Conservation (phyloP, 768 basidiomycete species). For the Ramaria rubella region DNA sequence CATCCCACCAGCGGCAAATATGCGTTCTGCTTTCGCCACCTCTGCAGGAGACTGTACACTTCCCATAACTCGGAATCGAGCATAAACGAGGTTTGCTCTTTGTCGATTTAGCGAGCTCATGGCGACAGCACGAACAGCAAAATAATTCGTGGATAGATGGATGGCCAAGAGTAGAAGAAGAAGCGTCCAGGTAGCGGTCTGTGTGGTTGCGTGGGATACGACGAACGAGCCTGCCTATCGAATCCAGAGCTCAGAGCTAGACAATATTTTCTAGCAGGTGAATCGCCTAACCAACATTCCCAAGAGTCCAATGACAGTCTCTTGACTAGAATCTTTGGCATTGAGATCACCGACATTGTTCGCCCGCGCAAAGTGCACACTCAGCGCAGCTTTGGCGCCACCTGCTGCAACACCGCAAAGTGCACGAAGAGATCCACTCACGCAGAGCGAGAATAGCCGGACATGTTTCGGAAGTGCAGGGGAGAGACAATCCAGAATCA, state of each 20-base stretch:
- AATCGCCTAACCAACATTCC: slow-evolving; percentile 55
- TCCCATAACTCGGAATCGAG: slow-evolving; percentile 26
- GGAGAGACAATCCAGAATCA: slow-evolving; percentile 54
- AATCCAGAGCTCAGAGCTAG: too few relatives aligned
- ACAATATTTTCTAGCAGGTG: too few relatives aligned
- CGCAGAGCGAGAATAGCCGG: slow-evolving; percentile 45
- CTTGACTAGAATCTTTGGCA: slow-evolving; percentile 67
- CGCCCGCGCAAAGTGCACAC: slow-evolving; percentile 54
- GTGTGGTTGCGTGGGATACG: slow-evolving; percentile 47
- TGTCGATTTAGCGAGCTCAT: slow-evolving; percentile 56
- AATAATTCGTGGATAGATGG: slow-evolving; percentile 54
- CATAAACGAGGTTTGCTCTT: slow-evolving; percentile 49
- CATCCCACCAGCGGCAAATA: slow-evolving; percentile 36
- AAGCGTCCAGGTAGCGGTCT: slow-evolving; percentile 41
- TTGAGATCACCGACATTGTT: slow-evolving; percentile 68
- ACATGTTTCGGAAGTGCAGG: slow-evolving; percentile 40
- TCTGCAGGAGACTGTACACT: slow-evolving; percentile 28
- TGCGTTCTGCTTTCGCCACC: slow-evolving; percentile 37
- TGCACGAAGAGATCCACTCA: slow-evolving; percentile 52
- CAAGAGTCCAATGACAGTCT: slow-evolving; percentile 59
- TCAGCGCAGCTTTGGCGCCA: slow-evolving; percentile 64
- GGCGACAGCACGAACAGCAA: slow-evolving; percentile 51
- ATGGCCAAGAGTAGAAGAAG: slow-evolving; percentile 45
- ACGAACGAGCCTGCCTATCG: slow-evolving; percentile 52
- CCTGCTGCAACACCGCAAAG: slow-evolving; percentile 59